phyloP scores from a whole-genome alignment of 1,139 yeast species.

The Martiniozyma asiatica region DNA sequence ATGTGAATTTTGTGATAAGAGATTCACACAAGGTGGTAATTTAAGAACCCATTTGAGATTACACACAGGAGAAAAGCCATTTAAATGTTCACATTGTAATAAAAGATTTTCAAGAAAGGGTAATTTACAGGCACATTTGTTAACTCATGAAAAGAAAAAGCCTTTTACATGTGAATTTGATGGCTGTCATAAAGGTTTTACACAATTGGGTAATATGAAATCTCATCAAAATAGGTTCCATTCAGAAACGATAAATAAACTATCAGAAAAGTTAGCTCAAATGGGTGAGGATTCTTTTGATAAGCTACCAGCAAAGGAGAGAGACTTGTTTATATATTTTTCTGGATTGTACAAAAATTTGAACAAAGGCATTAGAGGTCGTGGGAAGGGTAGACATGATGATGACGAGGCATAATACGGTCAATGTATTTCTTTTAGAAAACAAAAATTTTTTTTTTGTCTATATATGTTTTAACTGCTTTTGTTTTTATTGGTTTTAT shows the following conservation, averaged over 20 bases:
- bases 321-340: slow-evolving; percentile 62
- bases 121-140: slow-evolving; percentile 72
- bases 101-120: slow-evolving; percentile 81
- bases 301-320: slow-evolving; percentile 46
- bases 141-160: slow-evolving; percentile 69
- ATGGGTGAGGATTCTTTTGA: slow-evolving; percentile 32
- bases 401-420: too few species aligned
- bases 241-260: slow-evolving; percentile 48
- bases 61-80: slow-evolving; percentile 90
- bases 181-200: slow-evolving; percentile 71
- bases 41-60: slow-evolving; percentile 75
- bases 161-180: slow-evolving; percentile 77
- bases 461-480: too few species aligned
- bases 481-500: too few species aligned
- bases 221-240: slow-evolving; percentile 91
- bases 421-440: too few species aligned
- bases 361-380: slow-evolving; percentile 81
- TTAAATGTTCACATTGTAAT: slow-evolving; percentile 60
- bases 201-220: slow-evolving; percentile 86
- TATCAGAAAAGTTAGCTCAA: slow-evolving; percentile 57
- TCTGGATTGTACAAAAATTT: slow-evolving; percentile 75
- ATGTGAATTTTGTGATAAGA: slow-evolving; percentile 67
- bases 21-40: slow-evolving; percentile 89
- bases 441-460: too few species aligned
- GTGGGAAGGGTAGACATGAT: too few species aligned